A percentile compares a stretch with the other conserved stretches of the same genome.
phyloP scores from a whole-genome alignment of 768 basidiomycete species.

The Tylopilus sp. region DNA sequence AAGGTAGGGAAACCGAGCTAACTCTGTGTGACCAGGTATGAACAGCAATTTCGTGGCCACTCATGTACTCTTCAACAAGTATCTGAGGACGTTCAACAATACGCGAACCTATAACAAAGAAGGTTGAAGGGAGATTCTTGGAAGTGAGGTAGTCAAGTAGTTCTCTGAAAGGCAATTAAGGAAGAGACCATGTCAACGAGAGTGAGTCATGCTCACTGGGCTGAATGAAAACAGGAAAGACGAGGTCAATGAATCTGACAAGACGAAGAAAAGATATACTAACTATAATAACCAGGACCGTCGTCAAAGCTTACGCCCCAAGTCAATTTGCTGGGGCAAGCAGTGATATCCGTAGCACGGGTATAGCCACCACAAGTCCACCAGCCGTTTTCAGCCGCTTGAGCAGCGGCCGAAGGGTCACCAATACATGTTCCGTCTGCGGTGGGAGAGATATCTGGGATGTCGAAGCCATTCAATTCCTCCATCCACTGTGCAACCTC shows the following conservation, averaged over 20 bases:
- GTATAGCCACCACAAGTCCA: slow-evolving; percentile 85
- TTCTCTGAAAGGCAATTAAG: slow-evolving; percentile 37
- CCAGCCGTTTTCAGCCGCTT: slow-evolving; percentile 72
- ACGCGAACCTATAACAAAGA: slow-evolving; percentile 89
- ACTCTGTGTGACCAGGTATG: slow-evolving; percentile 91
- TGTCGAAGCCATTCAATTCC: slow-evolving; percentile 66
- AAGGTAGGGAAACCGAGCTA: background rate
- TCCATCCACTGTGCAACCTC: slow-evolving; percentile 75
- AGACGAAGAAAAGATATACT: slow-evolving; percentile 28
- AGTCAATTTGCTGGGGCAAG: slow-evolving; percentile 63
- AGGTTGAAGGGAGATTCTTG: slow-evolving; percentile 71
- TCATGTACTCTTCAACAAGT: slow-evolving; percentile 77
- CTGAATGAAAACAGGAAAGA: slow-evolving; percentile 28
- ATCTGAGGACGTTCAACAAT: slow-evolving; percentile 74
- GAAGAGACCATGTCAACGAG: background rate
- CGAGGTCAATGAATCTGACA: slow-evolving; percentile 4
- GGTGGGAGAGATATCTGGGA: slow-evolving; percentile 65
- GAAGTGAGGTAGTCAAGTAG: slow-evolving; percentile 68
- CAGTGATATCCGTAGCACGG: slow-evolving; percentile 54
- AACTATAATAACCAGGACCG: slow-evolving; percentile 81
- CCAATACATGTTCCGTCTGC: slow-evolving; percentile 64
- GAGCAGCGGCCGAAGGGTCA: slow-evolving; percentile 51
- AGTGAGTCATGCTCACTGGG: slow-evolving; percentile 40
- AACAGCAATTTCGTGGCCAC: slow-evolving; percentile 75
- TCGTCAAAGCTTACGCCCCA: slow-evolving; percentile 90